Evolutionary conservation across 1,284 basidiomycete species (phyloP), one percentile per base, ranked within the genome.

Genomic region (Ustilago xerochloae): DNA sequence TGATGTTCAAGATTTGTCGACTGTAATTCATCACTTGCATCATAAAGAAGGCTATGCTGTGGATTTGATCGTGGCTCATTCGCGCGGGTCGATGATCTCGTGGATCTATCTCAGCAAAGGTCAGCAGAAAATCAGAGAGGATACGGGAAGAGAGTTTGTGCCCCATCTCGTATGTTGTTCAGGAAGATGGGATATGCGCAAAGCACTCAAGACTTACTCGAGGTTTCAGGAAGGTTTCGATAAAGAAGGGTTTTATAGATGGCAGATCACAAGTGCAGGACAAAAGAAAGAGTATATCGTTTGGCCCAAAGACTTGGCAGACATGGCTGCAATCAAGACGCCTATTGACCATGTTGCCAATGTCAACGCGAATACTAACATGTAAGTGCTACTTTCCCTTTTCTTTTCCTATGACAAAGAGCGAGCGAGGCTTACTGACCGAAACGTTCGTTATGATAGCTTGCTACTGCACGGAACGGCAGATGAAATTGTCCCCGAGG

Each of bases 231-330:
- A 62, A 15, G 55, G 41, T 4, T 68, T 68, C 18, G 47, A 59
- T 15, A 62, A 54, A 46, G 50, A 78, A 4, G 78, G 78, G 9
- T 63, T 66, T 28, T 69, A 63, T 57, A 32, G 49, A 9, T 77
- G 78, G 77, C 65, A 72, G 26, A 72, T 77, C 47, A 58, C 60
- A 3, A 75, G 76, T 15, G 70, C 67, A 6, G 77, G 77, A 5
- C 26, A 77, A 43, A 65, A 70, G 36, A 29, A 47, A 15, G 46
- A 60, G 22, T 71, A 68, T 47, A 47, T 57, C 2, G 63, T 80
- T 16, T 63, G 38, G 20, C 76, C 68, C 2, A 45, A 62, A 6
- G 62, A 74, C 16, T 52, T 80, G 8, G 38, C 67, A n/a, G 28
- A 50, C 3, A 69, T 80, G 55, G 38, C 65, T 2, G 10, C 38